Evolutionary conservation across 2,329 filamentous ascomycete genomes (phyloP).

Genomic region (Chalaropsis ovoidea): DNA sequence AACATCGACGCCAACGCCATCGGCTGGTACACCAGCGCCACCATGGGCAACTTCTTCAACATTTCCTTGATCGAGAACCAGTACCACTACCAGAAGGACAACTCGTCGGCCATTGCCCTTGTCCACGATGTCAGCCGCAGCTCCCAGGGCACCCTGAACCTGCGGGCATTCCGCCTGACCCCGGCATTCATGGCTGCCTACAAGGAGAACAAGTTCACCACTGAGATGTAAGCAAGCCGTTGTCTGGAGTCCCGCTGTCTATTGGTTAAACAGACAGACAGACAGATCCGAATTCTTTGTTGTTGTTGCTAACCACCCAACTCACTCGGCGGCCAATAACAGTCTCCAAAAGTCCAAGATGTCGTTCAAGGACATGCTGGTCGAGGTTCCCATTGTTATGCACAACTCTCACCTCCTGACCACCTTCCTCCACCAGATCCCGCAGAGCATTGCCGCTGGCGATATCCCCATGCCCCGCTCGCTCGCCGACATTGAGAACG

Average conservation of each 20-base stretch:
- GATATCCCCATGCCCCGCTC: slow-evolving; percentile 66
- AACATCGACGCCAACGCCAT: slow-evolving; percentile 97
- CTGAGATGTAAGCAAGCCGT: slow-evolving; percentile 73
- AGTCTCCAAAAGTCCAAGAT: slow-evolving; percentile 93
- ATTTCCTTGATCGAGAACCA: slow-evolving; percentile 95
- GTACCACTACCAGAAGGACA: slow-evolving; percentile 92
- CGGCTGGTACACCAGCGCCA: slow-evolving; percentile 97
- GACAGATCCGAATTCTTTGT: neutral
- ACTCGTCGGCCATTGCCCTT: slow-evolving; percentile 76
- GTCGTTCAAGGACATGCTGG: slow-evolving; percentile 83
- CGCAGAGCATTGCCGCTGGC: slow-evolving; percentile 46
- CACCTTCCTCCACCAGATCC: slow-evolving; percentile 86
- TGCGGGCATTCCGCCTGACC: slow-evolving; percentile 88
- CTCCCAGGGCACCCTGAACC: slow-evolving; percentile 78
- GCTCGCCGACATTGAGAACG: slow-evolving; percentile 63
- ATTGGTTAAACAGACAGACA: too few relatives aligned
- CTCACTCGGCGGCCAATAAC: slow-evolving; percentile 11
- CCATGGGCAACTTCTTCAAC: slow-evolving; percentile 98
- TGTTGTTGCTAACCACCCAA: slow-evolving; percentile 18
- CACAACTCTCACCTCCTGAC: slow-evolving; percentile 98
- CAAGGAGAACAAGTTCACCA: slow-evolving; percentile 96
- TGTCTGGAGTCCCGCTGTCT: neutral
- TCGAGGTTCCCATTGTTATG: slow-evolving; percentile 78
- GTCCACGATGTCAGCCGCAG: slow-evolving; percentile 94
- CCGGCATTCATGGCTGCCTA: slow-evolving; percentile 77